phyloP scores from a whole-genome alignment of 352 stramenopile species.

The Saprolegnia parasitica region DNA sequence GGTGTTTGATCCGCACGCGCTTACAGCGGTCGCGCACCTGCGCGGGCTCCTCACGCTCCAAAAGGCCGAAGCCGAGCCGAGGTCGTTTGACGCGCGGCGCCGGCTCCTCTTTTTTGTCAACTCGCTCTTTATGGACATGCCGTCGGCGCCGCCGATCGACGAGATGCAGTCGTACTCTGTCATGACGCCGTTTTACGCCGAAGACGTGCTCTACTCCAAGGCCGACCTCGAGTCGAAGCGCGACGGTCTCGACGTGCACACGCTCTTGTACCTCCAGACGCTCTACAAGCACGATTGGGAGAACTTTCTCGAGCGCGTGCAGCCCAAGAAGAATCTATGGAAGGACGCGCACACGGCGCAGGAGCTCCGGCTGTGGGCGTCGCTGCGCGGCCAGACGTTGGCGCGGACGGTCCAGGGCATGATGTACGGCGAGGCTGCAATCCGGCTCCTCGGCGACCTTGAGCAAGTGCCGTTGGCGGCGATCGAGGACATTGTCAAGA shows the following conservation, averaged over 20 bases:
- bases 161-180: constrained; percentile 99
- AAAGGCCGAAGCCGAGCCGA: constrained; percentile 96
- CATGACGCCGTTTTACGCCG: constrained; percentile 98
- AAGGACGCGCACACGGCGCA: constrained; percentile 80
- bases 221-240: constrained; percentile 95
- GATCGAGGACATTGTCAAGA: constrained; percentile 95
- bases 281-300: constrained; percentile 98
- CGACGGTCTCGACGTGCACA: constrained; percentile 88
- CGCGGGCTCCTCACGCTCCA: constrained; percentile 94
- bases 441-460: constrained; percentile 95
- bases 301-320: constrained; percentile 96
- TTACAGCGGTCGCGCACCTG: constrained; percentile 84
- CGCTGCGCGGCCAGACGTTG: constrained; percentile 95
- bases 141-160: constrained; percentile 91
- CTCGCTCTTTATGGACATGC: constrained; percentile 99
- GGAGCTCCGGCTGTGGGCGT: constrained; percentile 97
- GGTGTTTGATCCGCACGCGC: constrained; percentile 70
- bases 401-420: constrained; percentile 97
- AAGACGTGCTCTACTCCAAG: constrained; percentile 97
- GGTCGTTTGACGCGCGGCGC: constrained; percentile 93
- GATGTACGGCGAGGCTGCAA: constrained; percentile 99
- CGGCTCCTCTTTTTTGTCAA: constrained; percentile 99
- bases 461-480: constrained; percentile 86
- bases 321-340: constrained; percentile 90
- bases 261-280: constrained; percentile 90